These are phyloP conservation scores for Colletotrichum abscissum DNA, from an alignment of 2,329 filamentous ascomycete species.

Conservation along the genomic window DNA sequence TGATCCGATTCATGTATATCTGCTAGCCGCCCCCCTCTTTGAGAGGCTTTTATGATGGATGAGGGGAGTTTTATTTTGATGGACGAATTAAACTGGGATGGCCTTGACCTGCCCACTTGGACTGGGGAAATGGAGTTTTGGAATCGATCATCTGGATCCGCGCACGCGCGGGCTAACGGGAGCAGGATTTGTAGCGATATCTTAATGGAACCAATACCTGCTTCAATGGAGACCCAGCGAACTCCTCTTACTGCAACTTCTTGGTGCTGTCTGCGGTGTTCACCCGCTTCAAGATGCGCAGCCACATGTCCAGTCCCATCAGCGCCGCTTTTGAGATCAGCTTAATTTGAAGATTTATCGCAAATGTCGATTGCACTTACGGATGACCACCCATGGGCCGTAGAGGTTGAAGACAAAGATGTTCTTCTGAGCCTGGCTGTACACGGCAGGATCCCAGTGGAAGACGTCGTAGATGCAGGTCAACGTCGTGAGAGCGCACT, in stretches of 20 bases:
- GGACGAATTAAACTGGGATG: not conserved
- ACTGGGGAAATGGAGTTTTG: slow-evolving; percentile 26
- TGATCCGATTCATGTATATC: slow-evolving; percentile 30
- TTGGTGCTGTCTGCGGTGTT: slow-evolving; percentile 45
- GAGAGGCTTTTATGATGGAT: not conserved
- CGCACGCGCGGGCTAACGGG: not conserved
- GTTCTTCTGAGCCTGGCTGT: slow-evolving; percentile 56
- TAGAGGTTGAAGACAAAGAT: slow-evolving; percentile 61
- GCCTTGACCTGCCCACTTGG: slow-evolving; percentile 15
- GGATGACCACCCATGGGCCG: slow-evolving; percentile 62
- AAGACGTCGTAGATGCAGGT: slow-evolving; percentile 63
- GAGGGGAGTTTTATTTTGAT: slow-evolving; percentile 10
- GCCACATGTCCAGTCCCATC: slow-evolving; percentile 66
- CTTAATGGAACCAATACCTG: slow-evolving; percentile 18
- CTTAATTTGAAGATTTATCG: not conserved
- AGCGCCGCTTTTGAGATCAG: slow-evolving; percentile 54
- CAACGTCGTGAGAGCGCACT: slow-evolving; percentile 63
- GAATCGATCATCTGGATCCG: not conserved
- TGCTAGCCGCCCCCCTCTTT: not conserved
- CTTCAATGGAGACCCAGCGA: slow-evolving; percentile 19
- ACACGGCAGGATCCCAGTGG: slow-evolving; percentile 59
- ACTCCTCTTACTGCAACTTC: slow-evolving; percentile 51
- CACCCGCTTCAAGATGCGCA: slow-evolving; percentile 59
- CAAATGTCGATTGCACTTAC: slow-evolving; percentile 51
- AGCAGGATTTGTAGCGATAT: slow-evolving; percentile 23